Evolutionary conservation across 2,329 filamentous ascomycete genomes (phyloP).

Genomic region (Xylaria sp.): DNA sequence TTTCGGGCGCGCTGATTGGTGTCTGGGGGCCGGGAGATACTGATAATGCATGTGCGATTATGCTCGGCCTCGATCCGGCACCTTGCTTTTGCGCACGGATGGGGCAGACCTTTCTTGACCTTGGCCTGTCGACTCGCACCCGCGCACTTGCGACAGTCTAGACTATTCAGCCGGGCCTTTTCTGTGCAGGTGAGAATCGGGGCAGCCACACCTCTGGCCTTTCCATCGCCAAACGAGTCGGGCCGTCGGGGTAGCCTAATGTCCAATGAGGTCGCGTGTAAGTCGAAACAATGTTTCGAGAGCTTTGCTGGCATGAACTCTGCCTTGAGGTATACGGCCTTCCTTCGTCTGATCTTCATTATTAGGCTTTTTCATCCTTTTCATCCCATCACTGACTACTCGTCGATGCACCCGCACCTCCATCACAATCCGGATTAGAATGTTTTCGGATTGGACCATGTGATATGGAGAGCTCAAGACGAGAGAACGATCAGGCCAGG

Average conservation of each 20-base stretch:
- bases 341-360: slow-evolving; percentile 25
- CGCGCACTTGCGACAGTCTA: slow-evolving; percentile 21
- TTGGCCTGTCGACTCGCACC: slow-evolving; percentile 13
- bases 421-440: slow-evolving; percentile 9
- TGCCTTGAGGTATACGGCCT: not conserved
- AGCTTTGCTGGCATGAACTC: slow-evolving; percentile 9
- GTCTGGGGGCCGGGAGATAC: slow-evolving; percentile 2
- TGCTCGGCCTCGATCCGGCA: slow-evolving; percentile 18
- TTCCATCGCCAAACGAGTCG: not conserved
- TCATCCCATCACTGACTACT: slow-evolving; percentile 20
- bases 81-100: slow-evolving; percentile 24
- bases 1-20: slow-evolving; percentile 9
- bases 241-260: not conserved
- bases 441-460: slow-evolving; percentile 13
- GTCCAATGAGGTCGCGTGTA: slow-evolving; percentile 2
- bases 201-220: not conserved
- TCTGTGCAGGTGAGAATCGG: not conserved
- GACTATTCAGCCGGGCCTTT: slow-evolving; percentile 24
- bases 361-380: slow-evolving; percentile 26
- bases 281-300: slow-evolving; percentile 1
- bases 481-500: not conserved
- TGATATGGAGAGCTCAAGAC: not conserved
- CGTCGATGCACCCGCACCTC: slow-evolving; percentile 13
- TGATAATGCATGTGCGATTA: slow-evolving; percentile 11
- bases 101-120: slow-evolving; percentile 11